Conservation (phyloP, 2,329 filamentous ascomycete genomes). For the Torrubiellomyces zombiae region DNA sequence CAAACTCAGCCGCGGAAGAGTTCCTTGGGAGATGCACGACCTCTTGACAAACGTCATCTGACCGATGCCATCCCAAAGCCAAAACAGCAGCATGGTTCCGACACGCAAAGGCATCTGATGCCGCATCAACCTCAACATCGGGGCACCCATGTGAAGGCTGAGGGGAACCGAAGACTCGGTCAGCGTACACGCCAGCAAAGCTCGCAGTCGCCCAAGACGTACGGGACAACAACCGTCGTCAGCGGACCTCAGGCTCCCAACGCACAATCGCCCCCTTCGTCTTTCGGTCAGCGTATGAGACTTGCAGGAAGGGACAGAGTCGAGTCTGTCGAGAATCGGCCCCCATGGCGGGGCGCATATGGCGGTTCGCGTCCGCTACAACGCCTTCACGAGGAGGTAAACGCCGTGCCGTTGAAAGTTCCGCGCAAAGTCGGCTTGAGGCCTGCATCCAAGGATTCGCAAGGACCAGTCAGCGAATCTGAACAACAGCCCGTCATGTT, state of each 20-base stretch:
- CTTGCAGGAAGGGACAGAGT: constrained; percentile 18
- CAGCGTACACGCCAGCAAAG: too few relatives aligned
- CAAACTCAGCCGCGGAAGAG: constrained; percentile 10
- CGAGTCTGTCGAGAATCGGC: constrained; percentile 25
- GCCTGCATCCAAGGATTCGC: too few relatives aligned
- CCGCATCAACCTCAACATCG: too few relatives aligned
- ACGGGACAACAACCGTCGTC: too few relatives aligned
- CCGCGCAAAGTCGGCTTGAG: constrained; percentile 33
- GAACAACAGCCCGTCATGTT: too few relatives aligned
- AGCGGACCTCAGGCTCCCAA: too few relatives aligned
- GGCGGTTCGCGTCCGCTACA: constrained; percentile 48
- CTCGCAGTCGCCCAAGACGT: too few relatives aligned
- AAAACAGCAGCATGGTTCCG: not conserved
- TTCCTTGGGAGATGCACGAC: constrained; percentile 5
- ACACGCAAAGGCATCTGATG: too few relatives aligned
- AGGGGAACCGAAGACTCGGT: too few relatives aligned
- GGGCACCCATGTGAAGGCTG: too few relatives aligned
- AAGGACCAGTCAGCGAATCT: too few relatives aligned
- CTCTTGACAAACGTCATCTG: not conserved
- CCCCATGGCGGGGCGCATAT: constrained; percentile 58
- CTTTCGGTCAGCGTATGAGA: constrained; percentile 18
- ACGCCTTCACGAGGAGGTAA: constrained; percentile 44
- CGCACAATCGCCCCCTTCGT: constrained; percentile 11
- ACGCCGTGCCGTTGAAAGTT: constrained; percentile 38
- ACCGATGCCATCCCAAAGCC: not conserved